Percentiles rank a stretch among this genome's conserved stretches.
These are phyloP conservation scores for Trichosporon sp. DNA, from an alignment of 1,284 basidiomycete species.

Conservation along the genomic window DNA sequence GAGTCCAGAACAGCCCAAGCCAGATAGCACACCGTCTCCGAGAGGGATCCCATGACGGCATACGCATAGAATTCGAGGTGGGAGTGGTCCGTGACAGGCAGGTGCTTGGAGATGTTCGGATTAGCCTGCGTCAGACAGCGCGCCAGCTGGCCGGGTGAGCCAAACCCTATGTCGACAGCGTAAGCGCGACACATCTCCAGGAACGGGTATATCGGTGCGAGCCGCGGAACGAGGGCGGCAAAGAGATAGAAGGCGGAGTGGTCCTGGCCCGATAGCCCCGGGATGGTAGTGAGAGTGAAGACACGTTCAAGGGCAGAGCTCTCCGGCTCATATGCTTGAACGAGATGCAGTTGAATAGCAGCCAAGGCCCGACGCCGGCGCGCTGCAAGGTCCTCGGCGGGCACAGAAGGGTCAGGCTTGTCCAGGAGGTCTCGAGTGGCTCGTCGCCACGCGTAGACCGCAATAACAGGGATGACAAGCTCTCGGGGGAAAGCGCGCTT, in stretches of 20 bases:
- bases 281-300: slow-evolving; percentile 22
- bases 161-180: slow-evolving; percentile 45
- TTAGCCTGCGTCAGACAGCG: slow-evolving; percentile 2
- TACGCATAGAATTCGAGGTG: slow-evolving; percentile 51
- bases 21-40: slow-evolving; percentile 50
- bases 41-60: slow-evolving; percentile 51
- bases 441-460: slow-evolving; percentile 11
- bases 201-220: slow-evolving; percentile 48
- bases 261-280: slow-evolving; percentile 21
- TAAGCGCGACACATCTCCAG: slow-evolving; percentile 50
- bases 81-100: slow-evolving; percentile 45
- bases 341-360: slow-evolving; percentile 28
- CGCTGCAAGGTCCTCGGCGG: background rate
- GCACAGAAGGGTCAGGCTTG: background rate
- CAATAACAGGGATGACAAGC: slow-evolving; percentile 14
- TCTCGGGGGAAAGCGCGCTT: slow-evolving; percentile 10
- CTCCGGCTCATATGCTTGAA: slow-evolving; percentile 20
- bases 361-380: slow-evolving; percentile 15
- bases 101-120: slow-evolving; percentile 20
- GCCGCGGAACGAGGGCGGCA: slow-evolving; percentile 35
- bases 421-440: background rate
- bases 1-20: slow-evolving; percentile 43
- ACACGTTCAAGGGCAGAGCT: slow-evolving; percentile 11
- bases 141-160: slow-evolving; percentile 5
- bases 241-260: slow-evolving; percentile 48